Evolutionary conservation across 495 filamentous ascomycete genomes (phyloP), one percentile per base, ranked within the genome.

Genomic region (Wilcoxina mikolae): DNA sequence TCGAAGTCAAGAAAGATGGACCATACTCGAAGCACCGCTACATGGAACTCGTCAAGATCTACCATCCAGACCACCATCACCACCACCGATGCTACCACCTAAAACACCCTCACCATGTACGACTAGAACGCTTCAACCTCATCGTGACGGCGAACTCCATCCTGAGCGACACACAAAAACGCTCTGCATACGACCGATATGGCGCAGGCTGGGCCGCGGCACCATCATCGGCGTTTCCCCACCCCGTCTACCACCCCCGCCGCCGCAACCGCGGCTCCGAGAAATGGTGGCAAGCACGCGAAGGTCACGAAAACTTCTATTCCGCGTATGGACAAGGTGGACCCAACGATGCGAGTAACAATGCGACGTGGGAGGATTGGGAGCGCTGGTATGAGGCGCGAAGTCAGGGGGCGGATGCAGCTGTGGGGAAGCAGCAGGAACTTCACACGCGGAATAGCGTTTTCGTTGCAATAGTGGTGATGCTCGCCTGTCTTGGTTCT

Each of bases 311-410:
- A 29, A 54, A 64, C 44, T 68, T 66, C 39, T n/a, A 60, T 62
- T 12, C 58, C 65, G 63, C 69, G 50, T 73, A 77, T 10, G 78
- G 76, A 67, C 65, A 71, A 2, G 68, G 72, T 10, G 56, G 70
- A 17, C 69, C 71, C 0, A 70, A 72, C 0, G 78, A 76, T 18
- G 80, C 90, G 22, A 80, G 78, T 62, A 71, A 73, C 55, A 95
- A 95, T 64, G 93, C 87, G 11, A 98, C 90, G 0, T 98, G 91
- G 91, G 91, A 98, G 64, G 93, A 98, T 65, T 98, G 93, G 91
- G 89, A 98, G 70, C 75, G 74, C 38, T 98, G 85, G 83, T 72
- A 78, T 29, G 65, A 64, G 26, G 52, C 60, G 2, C 44, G 55
- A 9, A 28, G 52, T 2, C 49, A 55, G 2, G 35, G 33, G 7